A percentile compares a stretch with the other conserved stretches of the same genome.
Conservation (phyloP, 768 basidiomycete species). For the Erythrobasidium yunnanense region DNA sequence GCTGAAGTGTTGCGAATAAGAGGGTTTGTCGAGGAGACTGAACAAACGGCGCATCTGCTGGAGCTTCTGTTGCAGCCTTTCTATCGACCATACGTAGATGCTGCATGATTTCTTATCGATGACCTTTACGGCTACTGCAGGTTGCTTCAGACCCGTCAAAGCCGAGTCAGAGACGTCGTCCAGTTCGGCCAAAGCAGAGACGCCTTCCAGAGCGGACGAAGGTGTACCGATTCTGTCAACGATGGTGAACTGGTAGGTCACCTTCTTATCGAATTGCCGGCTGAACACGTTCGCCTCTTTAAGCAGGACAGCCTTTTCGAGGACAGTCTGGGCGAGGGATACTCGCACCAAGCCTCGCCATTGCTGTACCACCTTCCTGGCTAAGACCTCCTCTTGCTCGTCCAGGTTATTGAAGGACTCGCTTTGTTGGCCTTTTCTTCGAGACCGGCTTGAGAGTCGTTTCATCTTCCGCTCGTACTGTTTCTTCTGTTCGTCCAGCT, state of each 20-base stretch:
- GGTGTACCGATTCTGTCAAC: slow-evolving; percentile 73
- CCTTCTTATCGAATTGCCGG: slow-evolving; percentile 72
- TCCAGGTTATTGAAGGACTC: slow-evolving; percentile 17
- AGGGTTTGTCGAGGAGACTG: slow-evolving; percentile 79
- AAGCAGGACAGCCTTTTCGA: slow-evolving; percentile 70
- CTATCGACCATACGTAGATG: slow-evolving; percentile 82
- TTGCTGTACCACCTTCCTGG: slow-evolving; percentile 53
- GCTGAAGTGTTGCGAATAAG: slow-evolving; percentile 87
- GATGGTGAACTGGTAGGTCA: slow-evolving; percentile 83
- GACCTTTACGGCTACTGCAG: slow-evolving; percentile 79
- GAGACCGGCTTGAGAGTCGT: slow-evolving; percentile 9
- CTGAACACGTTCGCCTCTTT: slow-evolving; percentile 94
- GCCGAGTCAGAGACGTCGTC: slow-evolving; percentile 82
- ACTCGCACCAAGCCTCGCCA: slow-evolving; percentile 79
- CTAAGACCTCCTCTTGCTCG: slow-evolving; percentile 28
- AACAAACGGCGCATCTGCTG: slow-evolving; percentile 87
- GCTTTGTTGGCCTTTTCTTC: not conserved
- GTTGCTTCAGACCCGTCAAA: slow-evolving; percentile 61
- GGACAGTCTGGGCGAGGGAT: slow-evolving; percentile 79
- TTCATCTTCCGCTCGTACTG: slow-evolving; percentile 24
- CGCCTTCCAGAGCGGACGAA: slow-evolving; percentile 68
- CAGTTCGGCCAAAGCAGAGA: slow-evolving; percentile 78
- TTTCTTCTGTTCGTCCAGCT: slow-evolving; percentile 25
- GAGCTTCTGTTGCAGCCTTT: slow-evolving; percentile 75
- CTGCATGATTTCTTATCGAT: slow-evolving; percentile 76